Percentiles rank a stretch among this genome's conserved stretches.
phyloP scores from a whole-genome alignment of 192 early-diverging fungal genomes.

The Thoreauomyces humboldtii region DNA sequence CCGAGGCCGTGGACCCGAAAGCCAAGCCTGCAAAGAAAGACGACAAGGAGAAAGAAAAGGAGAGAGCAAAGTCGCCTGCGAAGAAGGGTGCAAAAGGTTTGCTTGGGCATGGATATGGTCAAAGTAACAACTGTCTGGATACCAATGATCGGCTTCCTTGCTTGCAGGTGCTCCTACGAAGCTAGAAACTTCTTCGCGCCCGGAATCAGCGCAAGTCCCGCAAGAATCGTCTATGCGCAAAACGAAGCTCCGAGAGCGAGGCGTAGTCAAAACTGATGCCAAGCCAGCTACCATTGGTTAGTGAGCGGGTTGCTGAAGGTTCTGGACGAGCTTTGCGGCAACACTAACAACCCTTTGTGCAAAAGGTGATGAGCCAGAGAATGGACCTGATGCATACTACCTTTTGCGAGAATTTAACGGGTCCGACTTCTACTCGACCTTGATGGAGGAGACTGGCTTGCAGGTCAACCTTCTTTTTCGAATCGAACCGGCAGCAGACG shows the following conservation, averaged over 20 bases:
- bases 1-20: conserved; percentile 13
- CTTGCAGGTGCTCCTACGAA: conserved; percentile 12
- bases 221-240: conserved; percentile 45
- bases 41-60: conserved; percentile 34
- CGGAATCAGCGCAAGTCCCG: conserved; percentile 31
- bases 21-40: conserved; percentile 29
- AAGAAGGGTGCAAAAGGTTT: conserved; percentile 42
- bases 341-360: no score
- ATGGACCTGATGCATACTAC: conserved; percentile 53
- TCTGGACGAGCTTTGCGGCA: background rate
- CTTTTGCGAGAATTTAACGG: conserved; percentile 42
- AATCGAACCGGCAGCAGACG: conserved; percentile 17
- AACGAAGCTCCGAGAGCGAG: conserved; percentile 43
- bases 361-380: conserved; percentile 51
- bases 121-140: no score
- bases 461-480: conserved; percentile 35
- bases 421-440: conserved; percentile 32
- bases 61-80: conserved; percentile 21
- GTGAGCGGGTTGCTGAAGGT: background rate
- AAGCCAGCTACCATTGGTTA: conserved; percentile 42
- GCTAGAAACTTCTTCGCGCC: conserved; percentile 28
- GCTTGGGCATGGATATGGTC: background rate
- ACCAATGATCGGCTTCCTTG: background rate
- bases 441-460: conserved; percentile 45
- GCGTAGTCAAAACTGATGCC: conserved; percentile 30